These are phyloP conservation scores for Colletotrichum sp. DNA, from an alignment of 2,329 filamentous ascomycete species.

Conservation along the genomic window DNA sequence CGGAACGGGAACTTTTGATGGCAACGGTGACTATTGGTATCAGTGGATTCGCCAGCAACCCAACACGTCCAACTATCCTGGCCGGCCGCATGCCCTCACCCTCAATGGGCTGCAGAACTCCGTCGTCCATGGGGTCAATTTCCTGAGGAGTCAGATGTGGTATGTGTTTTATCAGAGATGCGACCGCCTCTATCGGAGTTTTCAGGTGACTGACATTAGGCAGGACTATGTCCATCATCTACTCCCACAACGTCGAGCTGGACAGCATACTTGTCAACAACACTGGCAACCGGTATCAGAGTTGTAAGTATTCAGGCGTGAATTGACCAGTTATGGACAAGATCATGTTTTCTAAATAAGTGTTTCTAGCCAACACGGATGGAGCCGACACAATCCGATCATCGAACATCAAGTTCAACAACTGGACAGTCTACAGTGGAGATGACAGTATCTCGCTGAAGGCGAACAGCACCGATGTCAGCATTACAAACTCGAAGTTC, in stretches of 20 bases:
- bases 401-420: slow-evolving; percentile 27
- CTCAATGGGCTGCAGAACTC: slow-evolving; percentile 49
- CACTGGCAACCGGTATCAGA: slow-evolving; percentile 29
- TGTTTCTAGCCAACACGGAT: slow-evolving; percentile 30
- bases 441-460: slow-evolving; percentile 28
- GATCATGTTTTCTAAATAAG: neutral
- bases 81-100: slow-evolving; percentile 55
- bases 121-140: slow-evolving; percentile 46
- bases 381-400: slow-evolving; percentile 31
- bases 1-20: slow-evolving; percentile 52
- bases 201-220: neutral
- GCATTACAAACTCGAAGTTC: slow-evolving; percentile 42
- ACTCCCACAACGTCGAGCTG: slow-evolving; percentile 44
- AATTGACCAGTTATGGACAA: neutral
- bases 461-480: slow-evolving; percentile 29
- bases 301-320: slow-evolving; percentile 6
- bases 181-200: fast-evolving
- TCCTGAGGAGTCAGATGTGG: slow-evolving; percentile 60
- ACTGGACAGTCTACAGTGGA: slow-evolving; percentile 30
- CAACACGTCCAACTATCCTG: slow-evolving; percentile 39
- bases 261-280: slow-evolving; percentile 54
- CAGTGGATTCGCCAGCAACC: slow-evolving; percentile 36
- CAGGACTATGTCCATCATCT: slow-evolving; percentile 49
- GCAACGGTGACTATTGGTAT: slow-evolving; percentile 60
- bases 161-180: slow-evolving; percentile 16